Evolutionary conservation across 495 filamentous ascomycete species (phyloP).

Genomic region (Penicillium lividum): DNA sequence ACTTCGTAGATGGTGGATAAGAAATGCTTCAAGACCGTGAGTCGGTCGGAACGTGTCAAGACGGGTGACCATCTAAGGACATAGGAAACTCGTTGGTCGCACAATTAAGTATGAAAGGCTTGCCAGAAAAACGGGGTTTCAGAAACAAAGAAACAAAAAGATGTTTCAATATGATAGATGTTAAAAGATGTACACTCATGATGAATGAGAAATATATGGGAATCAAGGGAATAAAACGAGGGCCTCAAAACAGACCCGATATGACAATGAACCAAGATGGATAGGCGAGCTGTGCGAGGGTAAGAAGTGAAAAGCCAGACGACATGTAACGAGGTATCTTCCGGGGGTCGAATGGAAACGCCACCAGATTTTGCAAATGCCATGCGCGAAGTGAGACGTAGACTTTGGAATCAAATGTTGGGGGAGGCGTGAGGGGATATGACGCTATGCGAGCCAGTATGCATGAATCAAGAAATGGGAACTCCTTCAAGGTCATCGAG

Average conservation of each 20-base stretch:
- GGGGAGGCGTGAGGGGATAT: conserved; percentile 32
- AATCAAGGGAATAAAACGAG: conserved; percentile 17
- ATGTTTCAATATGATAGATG: conserved; percentile 17
- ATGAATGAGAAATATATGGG: conserved; percentile 34
- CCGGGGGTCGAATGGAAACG: conserved; percentile 40
- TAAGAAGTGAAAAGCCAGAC: conserved; percentile 21
- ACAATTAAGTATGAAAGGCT: conserved; percentile 21
- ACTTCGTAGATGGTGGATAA: conserved; percentile 17
- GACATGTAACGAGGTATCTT: conserved; percentile 49
- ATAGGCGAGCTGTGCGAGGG: conserved; percentile 15
- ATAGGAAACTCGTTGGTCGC: conserved; percentile 26
- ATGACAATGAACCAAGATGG: conserved; percentile 5
- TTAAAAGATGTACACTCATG: conserved; percentile 35
- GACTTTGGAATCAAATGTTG: conserved; percentile 30
- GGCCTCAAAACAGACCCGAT: conserved; percentile 19
- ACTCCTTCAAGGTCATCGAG: conserved; percentile 28
- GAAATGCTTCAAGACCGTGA: conserved; percentile 16
- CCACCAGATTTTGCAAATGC: conserved; percentile 46
- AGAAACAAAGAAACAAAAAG: neutral
- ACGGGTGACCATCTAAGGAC: conserved; percentile 23
- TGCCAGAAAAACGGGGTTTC: conserved; percentile 7
- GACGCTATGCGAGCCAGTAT: conserved; percentile 52
- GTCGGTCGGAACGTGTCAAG: conserved; percentile 9
- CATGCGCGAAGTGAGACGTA: conserved; percentile 41
- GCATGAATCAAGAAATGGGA: conserved; percentile 39